Evolutionary conservation across 176 grass and related monocot species (phyloP), one percentile per base, ranked within the genome.

Genomic region (Puya raimondii): DNA sequence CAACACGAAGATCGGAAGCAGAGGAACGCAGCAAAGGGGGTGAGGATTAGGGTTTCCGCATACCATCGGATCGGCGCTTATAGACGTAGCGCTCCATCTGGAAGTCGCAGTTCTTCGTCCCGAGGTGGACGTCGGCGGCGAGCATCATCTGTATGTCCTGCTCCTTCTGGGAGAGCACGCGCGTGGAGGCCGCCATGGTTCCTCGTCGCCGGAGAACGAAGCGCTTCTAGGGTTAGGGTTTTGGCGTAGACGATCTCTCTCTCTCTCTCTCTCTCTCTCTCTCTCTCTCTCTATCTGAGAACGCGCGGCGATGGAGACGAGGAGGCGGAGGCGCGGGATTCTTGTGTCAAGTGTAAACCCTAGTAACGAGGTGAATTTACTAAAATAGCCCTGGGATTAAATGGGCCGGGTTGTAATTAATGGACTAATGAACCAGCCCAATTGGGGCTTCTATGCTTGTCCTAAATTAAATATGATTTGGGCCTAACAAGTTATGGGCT

Each of bases 61-160:
- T 97, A 97, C 89, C 93, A 63, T 97, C 89, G 13, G 81, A 69
- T 52, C 84, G 76, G 67, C 93, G 84, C 79, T 92, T 90, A 74
- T 76, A 92, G 76, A 85, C 82, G 74, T 97, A 97, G 51, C 93
- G 89, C 81, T 97, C 93, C 89, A 97, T 97, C 77, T 97, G 89
- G 77, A 92, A 97, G 66, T 97, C 89, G 72, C 89, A 92, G 79
- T 97, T 92, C 81, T 92, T 97, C 64, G 93, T 92, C 76, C 93
- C 93, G 9, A 97, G 89, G 58, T 97, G 93, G 79, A 92, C 93
- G 51, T 92, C 93, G 15, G 93, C 86, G 1, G 93, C 93, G 27
- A 97, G 82, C 89, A 97, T 84, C 93, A 97, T 97, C 71, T 92
- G 89, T 2, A 90, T 83, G 74, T 97, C 93, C 79, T 85, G 86